Evolutionary conservation across 2,329 filamentous ascomycete genomes (phyloP).

Genomic region (Fusarium sororula): DNA sequence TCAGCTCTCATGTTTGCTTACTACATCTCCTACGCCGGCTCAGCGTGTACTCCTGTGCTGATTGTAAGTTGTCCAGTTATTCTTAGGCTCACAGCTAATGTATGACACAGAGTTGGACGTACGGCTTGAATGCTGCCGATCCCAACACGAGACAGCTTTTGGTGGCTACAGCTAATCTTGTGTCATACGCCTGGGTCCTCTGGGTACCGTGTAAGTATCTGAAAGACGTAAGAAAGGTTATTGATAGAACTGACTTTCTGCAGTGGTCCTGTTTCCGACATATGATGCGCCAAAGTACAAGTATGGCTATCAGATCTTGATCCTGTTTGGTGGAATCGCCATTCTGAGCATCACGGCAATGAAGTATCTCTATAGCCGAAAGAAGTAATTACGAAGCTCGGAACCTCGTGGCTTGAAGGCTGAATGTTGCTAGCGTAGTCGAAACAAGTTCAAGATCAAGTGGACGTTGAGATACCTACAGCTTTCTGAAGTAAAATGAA

Average conservation of each 20-base stretch:
- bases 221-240: too few relatives aligned
- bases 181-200: neutral
- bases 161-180: neutral
- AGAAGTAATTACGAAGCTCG: neutral
- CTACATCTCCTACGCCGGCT: neutral
- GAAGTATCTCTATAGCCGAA: neutral
- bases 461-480: rapidly evolving
- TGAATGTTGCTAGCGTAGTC: too few relatives aligned
- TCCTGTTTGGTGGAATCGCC: neutral
- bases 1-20: neutral
- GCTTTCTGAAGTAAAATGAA: too few relatives aligned
- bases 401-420: too few relatives aligned
- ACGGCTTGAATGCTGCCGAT: neutral
- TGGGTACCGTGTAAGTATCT: neutral
- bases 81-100: neutral
- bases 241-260: neutral
- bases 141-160: neutral
- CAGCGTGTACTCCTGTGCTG: neutral
- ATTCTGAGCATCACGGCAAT: neutral
- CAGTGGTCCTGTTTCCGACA: neutral
- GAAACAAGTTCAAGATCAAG: too few relatives aligned
- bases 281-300: neutral
- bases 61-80: neutral
- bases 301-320: neutral
- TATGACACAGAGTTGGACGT: neutral